Evolutionary conservation across 495 filamentous ascomycete genomes (phyloP).

Genomic region (Lophiostoma macrostomum): DNA sequence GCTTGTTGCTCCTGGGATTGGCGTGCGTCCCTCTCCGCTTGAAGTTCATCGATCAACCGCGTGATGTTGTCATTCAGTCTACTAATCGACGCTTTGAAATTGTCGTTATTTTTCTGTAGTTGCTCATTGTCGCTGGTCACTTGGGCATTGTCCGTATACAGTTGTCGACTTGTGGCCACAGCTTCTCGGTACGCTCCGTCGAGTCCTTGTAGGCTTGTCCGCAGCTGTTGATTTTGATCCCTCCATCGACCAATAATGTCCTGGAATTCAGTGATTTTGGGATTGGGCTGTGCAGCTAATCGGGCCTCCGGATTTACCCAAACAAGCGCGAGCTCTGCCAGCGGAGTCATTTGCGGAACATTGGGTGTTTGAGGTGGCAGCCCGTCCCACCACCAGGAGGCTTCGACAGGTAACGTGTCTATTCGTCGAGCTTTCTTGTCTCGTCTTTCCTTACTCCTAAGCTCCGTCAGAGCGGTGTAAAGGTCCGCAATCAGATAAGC

Average conservation of each 20-base stretch:
- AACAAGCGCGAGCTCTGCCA: background rate
- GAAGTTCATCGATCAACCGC: background rate
- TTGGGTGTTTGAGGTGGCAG: background rate
- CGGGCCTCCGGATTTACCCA: conserved; percentile 14
- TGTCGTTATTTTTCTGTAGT: background rate
- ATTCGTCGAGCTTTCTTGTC: background rate
- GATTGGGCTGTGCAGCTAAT: conserved; percentile 1
- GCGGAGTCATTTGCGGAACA: background rate
- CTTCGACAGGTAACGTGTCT: conserved; percentile 1
- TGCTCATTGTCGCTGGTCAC: background rate
- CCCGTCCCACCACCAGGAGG: conserved; percentile 5
- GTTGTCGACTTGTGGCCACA: background rate
- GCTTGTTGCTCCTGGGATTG: background rate
- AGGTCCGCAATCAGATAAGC: background rate
- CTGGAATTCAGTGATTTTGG: background rate
- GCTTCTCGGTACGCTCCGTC: background rate
- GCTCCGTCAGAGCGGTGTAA: background rate
- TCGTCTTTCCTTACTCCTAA: conserved; percentile 2
- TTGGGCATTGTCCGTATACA: background rate
- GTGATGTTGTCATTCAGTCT: background rate
- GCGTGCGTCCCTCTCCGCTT: background rate
- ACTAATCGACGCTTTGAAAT: background rate
- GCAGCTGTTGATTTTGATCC: background rate
- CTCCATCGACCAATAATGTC: conserved; percentile 1
- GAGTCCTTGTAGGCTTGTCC: background rate